These are phyloP conservation scores for Mallotus nudiflorus DNA, from an alignment of 345 rosid species.

Conservation along the genomic window DNA sequence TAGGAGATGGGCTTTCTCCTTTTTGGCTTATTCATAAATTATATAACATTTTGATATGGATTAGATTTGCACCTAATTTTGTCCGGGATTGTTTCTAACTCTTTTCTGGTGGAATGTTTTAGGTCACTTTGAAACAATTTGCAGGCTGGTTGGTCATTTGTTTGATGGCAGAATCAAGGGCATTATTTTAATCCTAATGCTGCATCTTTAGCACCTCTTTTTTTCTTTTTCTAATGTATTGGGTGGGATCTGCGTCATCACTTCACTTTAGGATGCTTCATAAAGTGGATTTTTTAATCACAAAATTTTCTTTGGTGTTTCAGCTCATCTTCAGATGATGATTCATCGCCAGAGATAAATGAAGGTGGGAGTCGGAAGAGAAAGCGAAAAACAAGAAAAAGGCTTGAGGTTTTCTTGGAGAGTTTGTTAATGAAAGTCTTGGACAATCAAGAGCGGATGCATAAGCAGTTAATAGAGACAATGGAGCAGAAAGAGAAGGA, in stretches of 20 bases:
- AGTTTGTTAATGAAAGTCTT: slow-evolving; percentile 53
- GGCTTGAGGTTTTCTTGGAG: slow-evolving; percentile 51
- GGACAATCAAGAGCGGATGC: slow-evolving; percentile 81
- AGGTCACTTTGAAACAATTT: too few relatives aligned
- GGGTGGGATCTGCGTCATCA: not conserved
- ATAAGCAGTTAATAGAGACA: slow-evolving; percentile 59
- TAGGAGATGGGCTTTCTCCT: too few relatives aligned
- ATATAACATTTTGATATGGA: too few relatives aligned
- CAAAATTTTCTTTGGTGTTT: slow-evolving; percentile 2
- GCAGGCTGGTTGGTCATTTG: too few relatives aligned
- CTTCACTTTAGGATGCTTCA: not conserved
- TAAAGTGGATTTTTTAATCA: not conserved
- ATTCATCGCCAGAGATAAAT: slow-evolving; percentile 23
- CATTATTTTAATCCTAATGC: too few relatives aligned
- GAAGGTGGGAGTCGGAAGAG: slow-evolving; percentile 45
- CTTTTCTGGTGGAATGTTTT: too few relatives aligned
- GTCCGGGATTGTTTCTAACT: too few relatives aligned
- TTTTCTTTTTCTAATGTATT: not conserved
- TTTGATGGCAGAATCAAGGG: too few relatives aligned
- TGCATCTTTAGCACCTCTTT: not conserved
- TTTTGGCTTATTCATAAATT: too few relatives aligned
- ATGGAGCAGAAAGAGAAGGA: slow-evolving; percentile 71
- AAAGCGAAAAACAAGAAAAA: slow-evolving; percentile 48
- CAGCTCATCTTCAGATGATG: slow-evolving; percentile 51
- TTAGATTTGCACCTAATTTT: too few relatives aligned